Percentiles rank a stretch among this genome's conserved stretches.
Conservation (phyloP, 768 basidiomycete genomes). For the Suillus alpinus region DNA sequence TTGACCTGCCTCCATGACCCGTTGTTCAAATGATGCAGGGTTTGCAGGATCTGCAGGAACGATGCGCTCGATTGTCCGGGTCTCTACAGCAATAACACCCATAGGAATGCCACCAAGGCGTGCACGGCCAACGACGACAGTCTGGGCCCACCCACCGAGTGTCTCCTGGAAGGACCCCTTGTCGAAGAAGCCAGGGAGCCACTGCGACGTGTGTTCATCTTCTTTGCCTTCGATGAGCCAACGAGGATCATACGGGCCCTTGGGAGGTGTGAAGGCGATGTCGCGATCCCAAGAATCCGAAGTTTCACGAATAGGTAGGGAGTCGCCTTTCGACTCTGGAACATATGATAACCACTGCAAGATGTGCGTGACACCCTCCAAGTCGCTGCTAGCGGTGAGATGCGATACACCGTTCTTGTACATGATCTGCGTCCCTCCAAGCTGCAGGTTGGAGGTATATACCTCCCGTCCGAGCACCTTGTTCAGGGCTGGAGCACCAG, state of each 20-base stretch:
- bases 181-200: conserved; percentile 93
- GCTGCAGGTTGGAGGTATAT: conserved; percentile 96
- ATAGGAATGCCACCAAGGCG: conserved; percentile 95
- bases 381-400: conserved; percentile 89
- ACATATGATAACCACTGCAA: conserved; percentile 94
- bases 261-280: conserved; percentile 86
- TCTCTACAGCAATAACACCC: conserved; percentile 98
- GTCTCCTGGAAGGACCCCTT: conserved; percentile 98
- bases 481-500: conserved; percentile 94
- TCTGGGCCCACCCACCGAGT: conserved; percentile 98
- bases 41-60: conserved; percentile 98
- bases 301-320: conserved; percentile 74
- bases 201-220: conserved; percentile 76
- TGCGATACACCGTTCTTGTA: conserved; percentile 99
- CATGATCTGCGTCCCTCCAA: conserved; percentile 99
- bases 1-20: conserved; percentile 99
- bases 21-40: conserved; percentile 92
- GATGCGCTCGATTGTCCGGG: conserved; percentile 93
- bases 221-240: conserved; percentile 97
- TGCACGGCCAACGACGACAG: conserved; percentile 95
- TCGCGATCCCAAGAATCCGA: conserved; percentile 89
- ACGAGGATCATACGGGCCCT: conserved; percentile 93
- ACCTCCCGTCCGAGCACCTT: conserved; percentile 99
- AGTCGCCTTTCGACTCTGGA: conserved; percentile 75
- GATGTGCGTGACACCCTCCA: conserved; percentile 93